Evolutionary conservation across 2,329 filamentous ascomycete genomes (phyloP).

Genomic region (Trichoderma arundinaceum): DNA sequence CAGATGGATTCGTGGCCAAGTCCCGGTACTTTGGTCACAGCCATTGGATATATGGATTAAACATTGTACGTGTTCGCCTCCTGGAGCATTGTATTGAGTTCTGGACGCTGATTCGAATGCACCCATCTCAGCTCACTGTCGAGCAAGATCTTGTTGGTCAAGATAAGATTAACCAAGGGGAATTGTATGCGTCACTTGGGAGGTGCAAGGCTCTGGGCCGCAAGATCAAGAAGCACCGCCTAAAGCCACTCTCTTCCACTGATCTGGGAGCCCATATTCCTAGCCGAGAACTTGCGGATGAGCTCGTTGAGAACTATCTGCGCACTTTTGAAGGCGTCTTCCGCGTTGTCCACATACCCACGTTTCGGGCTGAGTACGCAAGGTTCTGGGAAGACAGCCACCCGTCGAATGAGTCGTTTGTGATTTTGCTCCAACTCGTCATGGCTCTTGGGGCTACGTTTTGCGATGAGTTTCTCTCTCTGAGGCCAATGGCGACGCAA

Average conservation of each 20-base stretch:
- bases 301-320: conserved; percentile 60
- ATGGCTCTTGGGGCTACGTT: conserved; percentile 58
- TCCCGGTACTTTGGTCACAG: conserved; percentile 55
- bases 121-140: conserved; percentile 39
- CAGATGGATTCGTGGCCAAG: conserved; percentile 49
- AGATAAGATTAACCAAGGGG: conserved; percentile 39
- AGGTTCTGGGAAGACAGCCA: conserved; percentile 54
- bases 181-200: conserved; percentile 43
- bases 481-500: conserved; percentile 51
- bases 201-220: conserved; percentile 51
- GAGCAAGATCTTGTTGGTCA: conserved; percentile 40
- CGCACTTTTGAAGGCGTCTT: conserved; percentile 62
- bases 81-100: not conserved
- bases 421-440: conserved; percentile 60
- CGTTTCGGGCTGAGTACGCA: conserved; percentile 61
- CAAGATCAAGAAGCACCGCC: conserved; percentile 50
- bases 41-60: conserved; percentile 56
- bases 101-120: not conserved
- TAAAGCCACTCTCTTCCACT: conserved; percentile 44
- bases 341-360: conserved; percentile 63
- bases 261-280: conserved; percentile 51
- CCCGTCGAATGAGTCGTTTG: conserved; percentile 50
- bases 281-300: conserved; percentile 51
- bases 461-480: conserved; percentile 52
- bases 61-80: conserved; percentile 45